Conservation (phyloP, 2,329 filamentous ascomycete genomes). For the Botrytis aclada region DNA sequence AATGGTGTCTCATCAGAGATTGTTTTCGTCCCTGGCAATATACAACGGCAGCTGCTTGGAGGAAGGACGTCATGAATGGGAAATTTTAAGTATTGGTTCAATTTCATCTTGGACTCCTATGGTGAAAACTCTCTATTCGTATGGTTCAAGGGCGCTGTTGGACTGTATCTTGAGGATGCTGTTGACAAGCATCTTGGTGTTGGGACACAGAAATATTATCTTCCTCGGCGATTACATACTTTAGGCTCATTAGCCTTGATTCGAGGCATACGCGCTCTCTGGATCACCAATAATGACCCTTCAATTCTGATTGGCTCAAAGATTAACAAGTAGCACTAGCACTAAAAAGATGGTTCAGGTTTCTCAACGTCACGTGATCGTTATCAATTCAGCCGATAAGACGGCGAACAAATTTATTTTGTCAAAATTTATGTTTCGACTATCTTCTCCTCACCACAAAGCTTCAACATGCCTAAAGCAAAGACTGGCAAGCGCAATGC, state of each 20-base stretch:
- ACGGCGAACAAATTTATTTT: constrained; percentile 9
- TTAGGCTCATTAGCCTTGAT: too few species aligned
- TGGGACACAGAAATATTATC: background rate
- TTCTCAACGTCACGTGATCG: constrained; percentile 1
- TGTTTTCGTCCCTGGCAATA: background rate
- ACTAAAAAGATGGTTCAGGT: background rate
- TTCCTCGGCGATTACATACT: too few species aligned
- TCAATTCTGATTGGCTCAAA: too few species aligned
- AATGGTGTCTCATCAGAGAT: background rate
- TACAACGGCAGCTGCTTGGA: background rate
- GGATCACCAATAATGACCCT: too few species aligned
- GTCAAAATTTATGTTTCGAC: background rate
- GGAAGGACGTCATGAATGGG: background rate
- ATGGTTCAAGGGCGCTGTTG: background rate
- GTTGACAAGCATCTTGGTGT: background rate
- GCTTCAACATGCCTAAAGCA: constrained; percentile 36
- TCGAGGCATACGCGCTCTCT: too few species aligned
- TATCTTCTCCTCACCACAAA: constrained; percentile 7
- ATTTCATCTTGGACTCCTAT: background rate
- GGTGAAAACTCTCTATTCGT: background rate
- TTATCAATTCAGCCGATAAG: constrained; percentile 1
- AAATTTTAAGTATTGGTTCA: background rate
- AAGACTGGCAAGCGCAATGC: constrained; percentile 37
- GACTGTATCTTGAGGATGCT: background rate
- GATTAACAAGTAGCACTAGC: too few species aligned